A percentile compares a stretch with the other conserved stretches of the same genome.
Evolutionary conservation across 768 basidiomycete species (phyloP).

Genomic region (Pisolithus marmoratus): DNA sequence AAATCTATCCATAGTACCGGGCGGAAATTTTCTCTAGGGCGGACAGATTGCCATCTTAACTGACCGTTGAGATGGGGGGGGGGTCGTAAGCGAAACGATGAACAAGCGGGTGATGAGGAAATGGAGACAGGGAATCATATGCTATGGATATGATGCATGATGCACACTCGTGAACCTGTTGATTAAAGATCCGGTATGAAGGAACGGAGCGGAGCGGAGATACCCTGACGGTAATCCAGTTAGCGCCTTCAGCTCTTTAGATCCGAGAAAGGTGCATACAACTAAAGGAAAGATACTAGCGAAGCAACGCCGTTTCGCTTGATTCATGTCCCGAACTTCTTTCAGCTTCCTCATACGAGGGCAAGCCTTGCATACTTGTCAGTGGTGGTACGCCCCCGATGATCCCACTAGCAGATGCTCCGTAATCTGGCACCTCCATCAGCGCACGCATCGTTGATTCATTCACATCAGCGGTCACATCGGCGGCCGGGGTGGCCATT

Average conservation of each 20-base stretch:
- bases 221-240: not conserved
- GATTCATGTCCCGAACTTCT: conserved; percentile 2
- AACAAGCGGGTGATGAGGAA: not conserved
- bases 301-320: not conserved
- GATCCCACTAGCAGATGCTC: conserved; percentile 78
- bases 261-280: not conserved
- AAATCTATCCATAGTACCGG: not conserved
- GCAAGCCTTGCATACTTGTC: conserved; percentile 68
- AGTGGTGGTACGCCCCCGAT: conserved; percentile 88
- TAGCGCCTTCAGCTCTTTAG: not conserved
- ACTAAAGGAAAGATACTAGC: not conserved
- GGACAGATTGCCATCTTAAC: not conserved
- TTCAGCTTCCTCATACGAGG: conserved; percentile 77
- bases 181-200: not conserved
- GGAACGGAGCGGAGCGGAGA: not conserved
- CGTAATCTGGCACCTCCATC: conserved; percentile 83
- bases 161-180: not conserved
- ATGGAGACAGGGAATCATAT: not conserved
- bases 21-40: not conserved
- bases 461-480: conserved; percentile 9
- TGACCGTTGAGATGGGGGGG: not conserved
- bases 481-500: not conserved
- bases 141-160: not conserved
- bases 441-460: conserved; percentile 46
- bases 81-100: not conserved